phyloP scores from a whole-genome alignment of 2,329 filamentous ascomycete genomes.

The Talaromyces albobiverticillius region DNA sequence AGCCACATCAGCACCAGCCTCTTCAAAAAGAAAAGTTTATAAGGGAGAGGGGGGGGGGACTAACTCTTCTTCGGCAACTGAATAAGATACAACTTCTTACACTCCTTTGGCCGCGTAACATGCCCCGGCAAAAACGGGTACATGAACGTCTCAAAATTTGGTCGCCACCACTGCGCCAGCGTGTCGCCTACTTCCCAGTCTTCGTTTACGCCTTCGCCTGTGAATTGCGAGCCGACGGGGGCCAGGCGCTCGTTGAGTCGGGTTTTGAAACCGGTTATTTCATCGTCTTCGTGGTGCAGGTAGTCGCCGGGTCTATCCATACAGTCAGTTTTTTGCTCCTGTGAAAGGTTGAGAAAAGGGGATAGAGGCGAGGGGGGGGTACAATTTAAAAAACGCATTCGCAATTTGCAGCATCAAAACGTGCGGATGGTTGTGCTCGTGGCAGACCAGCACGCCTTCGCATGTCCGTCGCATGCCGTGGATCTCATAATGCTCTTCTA shows the following conservation, averaged over 20 bases:
- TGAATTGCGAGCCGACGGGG: conserved; percentile 77
- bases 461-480: conserved; percentile 97
- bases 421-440: conserved; percentile 98
- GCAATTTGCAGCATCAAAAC: conserved; percentile 99
- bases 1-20: background rate
- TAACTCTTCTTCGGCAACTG: conserved; percentile 87
- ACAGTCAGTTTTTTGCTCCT: background rate
- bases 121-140: conserved; percentile 97
- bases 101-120: conserved; percentile 94
- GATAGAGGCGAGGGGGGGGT: conserved; percentile 23
- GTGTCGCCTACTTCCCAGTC: conserved; percentile 96
- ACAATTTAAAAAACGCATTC: conserved; percentile 98
- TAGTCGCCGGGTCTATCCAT: conserved; percentile 77
- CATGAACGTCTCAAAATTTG: conserved; percentile 99
- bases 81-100: conserved; percentile 98
- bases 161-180: conserved; percentile 96
- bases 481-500: conserved; percentile 90
- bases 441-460: conserved; percentile 94
- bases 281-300: conserved; percentile 78
- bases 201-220: conserved; percentile 81
- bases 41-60: conserved; percentile 15
- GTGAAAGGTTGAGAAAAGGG: background rate
- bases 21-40: too few relatives aligned
- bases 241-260: conserved; percentile 90
- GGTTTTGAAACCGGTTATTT: conserved; percentile 90